Evolutionary conservation across 2,329 filamentous ascomycete species (phyloP), one percentile per base, ranked within the genome.

Genomic region (Trichoderma pleuroti): DNA sequence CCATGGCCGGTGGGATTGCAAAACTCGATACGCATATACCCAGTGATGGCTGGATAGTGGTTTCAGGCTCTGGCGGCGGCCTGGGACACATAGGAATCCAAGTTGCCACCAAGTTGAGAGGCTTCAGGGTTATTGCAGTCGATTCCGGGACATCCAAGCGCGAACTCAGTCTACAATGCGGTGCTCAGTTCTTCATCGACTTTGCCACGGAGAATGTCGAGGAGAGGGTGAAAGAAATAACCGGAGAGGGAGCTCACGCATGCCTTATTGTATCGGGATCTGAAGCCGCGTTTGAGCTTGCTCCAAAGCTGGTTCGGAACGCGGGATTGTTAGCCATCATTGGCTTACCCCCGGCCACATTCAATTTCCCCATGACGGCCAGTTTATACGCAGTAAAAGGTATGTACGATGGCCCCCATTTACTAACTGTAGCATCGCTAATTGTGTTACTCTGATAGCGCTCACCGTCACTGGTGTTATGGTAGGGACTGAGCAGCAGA

Each of bases 71-170:
- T 0, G 79, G 79, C 0, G 79, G 79, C 0, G 79, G 79, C 0
- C 73, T 81, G 5, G 79, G 79, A 0, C 79, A 81, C 21, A 26
- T 81, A 0, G 79, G 79, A 1, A 75, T 81, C 0, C 79, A 81
- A 30, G 78, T 80, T 4, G 76, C 79, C 0, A 72, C 66, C 7
- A 71, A 70, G 2, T 7, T 78, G 0, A 73, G 70, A 2, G 71
- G 71, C 0, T 72, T 74, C 7, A 72, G 75, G 0, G 76, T 79
- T 0, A 77, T 81, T 1, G 79, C 76, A 0, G 65, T 81, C 0
- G 79, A 81, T n/a, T 68, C 73, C 0, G 77, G 78, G 2, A 59
- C 74, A 1, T 5, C 70, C 0, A 76, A 77, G 5, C 74, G 75
- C 1, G 63, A 74, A 0, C 26, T 78, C 3, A 76, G 75, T 12